Evolutionary conservation across 176 grass and related monocot genomes (phyloP), one percentile per base, ranked within the genome.

Genomic region (Paspalum notatum): DNA sequence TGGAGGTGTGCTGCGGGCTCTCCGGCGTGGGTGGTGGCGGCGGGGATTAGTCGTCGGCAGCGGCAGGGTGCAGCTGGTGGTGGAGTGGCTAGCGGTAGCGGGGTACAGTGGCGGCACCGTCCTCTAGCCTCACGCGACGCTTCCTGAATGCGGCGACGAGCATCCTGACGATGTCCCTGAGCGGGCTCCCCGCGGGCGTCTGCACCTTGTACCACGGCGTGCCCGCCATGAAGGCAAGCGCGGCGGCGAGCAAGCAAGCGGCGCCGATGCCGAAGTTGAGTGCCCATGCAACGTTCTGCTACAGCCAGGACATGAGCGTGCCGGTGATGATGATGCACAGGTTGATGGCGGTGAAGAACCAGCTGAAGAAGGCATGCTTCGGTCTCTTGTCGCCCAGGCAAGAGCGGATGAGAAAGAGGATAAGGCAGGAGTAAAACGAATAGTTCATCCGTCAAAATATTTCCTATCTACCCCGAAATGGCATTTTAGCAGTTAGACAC

Each of bases 361-460:
- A 89, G 82, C 76, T 93, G 88, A 97, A 97, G 86, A 97, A 97
- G 52, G 88, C 74, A 78, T 87, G 85, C 78, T 93, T 93, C 86
- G n/a, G n/a, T n/a, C n/a, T n/a, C n/a, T n/a, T n/a, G n/a, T n/a
- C n/a, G n/a, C n/a, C n/a, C n/a, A n/a, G n/a, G n/a, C n/a, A n/a
- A n/a, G n/a, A n/a, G n/a, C n/a, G n/a, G n/a, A n/a, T n/a, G n/a
- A n/a, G n/a, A n/a, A n/a, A n/a, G n/a, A n/a, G n/a, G n/a, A n/a
- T n/a, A n/a, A n/a, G n/a, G n/a, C n/a, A n/a, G n/a, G n/a, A n/a
- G n/a, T n/a, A n/a, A n/a, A n/a, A n/a, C n/a, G n/a, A n/a, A n/a
- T n/a, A n/a, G n/a, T n/a, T n/a, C n/a, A n/a, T n/a, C n/a, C n/a
- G n/a, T n/a, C n/a, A n/a, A n/a, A n/a, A n/a, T n/a, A n/a, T n/a